Evolutionary conservation across 1,284 basidiomycete genomes (phyloP).

Genomic region (Schizophyllum commune): DNA sequence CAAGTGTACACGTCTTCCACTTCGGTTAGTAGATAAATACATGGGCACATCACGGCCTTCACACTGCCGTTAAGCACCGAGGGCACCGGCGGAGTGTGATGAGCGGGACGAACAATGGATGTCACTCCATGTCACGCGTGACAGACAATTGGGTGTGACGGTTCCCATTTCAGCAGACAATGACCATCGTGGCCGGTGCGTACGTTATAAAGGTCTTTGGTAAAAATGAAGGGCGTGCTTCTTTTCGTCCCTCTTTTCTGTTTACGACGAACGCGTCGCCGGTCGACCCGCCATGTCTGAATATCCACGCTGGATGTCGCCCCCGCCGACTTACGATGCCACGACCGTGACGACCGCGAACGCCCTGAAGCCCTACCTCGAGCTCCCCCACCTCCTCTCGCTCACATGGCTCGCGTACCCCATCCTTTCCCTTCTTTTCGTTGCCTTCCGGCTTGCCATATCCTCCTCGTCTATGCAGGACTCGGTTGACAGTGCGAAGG

Average conservation of each 20-base stretch:
- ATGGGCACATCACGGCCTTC: too few species aligned
- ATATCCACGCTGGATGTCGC: constrained; percentile 30
- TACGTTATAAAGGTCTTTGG: too few species aligned
- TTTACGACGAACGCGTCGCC: constrained; percentile 12
- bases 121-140: too few species aligned
- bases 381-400: constrained; percentile 74
- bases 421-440: constrained; percentile 80
- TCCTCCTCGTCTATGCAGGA: constrained; percentile 67
- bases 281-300: constrained; percentile 12
- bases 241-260: neutral
- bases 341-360: constrained; percentile 31
- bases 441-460: constrained; percentile 73
- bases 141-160: too few species aligned
- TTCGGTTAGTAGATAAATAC: too few species aligned
- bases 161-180: too few species aligned
- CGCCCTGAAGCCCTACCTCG: constrained; percentile 72
- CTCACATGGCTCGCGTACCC: constrained; percentile 82
- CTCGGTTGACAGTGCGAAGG: constrained; percentile 63
- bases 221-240: neutral
- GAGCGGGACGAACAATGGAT: too few species aligned
- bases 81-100: too few species aligned
- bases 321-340: constrained; percentile 48
- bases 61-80: too few species aligned
- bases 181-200: too few species aligned
- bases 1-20: too few species aligned